A percentile compares a stretch with the other conserved stretches of the same genome.
phyloP scores from a whole-genome alignment of 495 filamentous ascomycete species.

The Talaromyces wortmannii region DNA sequence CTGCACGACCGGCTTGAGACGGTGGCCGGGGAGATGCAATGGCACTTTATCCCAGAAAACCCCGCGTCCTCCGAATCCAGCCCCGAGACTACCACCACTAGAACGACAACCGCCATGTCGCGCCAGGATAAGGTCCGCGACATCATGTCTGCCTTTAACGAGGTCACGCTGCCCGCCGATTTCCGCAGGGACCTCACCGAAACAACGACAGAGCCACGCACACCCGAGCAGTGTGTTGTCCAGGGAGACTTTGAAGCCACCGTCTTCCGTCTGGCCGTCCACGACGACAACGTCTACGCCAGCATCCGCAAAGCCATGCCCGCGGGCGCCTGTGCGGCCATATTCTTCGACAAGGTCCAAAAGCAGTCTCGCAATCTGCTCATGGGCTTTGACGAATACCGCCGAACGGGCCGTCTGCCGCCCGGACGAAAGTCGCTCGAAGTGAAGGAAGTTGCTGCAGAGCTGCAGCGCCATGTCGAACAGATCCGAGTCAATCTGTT shows the following conservation, averaged over 20 bases:
- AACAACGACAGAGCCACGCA: slow-evolving; percentile 11
- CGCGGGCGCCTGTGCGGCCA: slow-evolving; percentile 34
- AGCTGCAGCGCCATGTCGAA: slow-evolving; percentile 26
- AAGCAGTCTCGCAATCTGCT: slow-evolving; percentile 28
- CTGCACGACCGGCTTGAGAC: slow-evolving; percentile 27
- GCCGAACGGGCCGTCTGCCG: slow-evolving; percentile 22
- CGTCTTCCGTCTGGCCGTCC: slow-evolving; percentile 41
- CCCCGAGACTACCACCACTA: slow-evolving; percentile 13
- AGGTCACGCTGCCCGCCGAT: slow-evolving; percentile 35
- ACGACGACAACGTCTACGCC: slow-evolving; percentile 36
- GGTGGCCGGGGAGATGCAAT: slow-evolving; percentile 29
- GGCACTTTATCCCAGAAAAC: slow-evolving; percentile 22
- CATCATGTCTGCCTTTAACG: slow-evolving; percentile 43
- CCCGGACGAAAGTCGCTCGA: slow-evolving; percentile 14
- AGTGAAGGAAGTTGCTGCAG: slow-evolving; percentile 23
- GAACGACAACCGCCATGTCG: slow-evolving; percentile 17
- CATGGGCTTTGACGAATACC: slow-evolving; percentile 35
- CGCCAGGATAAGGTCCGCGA: slow-evolving; percentile 37
- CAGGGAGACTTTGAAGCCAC: slow-evolving; percentile 44
- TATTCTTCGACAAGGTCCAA: slow-evolving; percentile 41
- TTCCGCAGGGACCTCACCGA: slow-evolving; percentile 33
- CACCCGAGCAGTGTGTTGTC: slow-evolving; percentile 37
- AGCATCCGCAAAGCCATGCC: slow-evolving; percentile 43
- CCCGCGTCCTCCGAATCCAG: background rate
- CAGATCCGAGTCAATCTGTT: slow-evolving; percentile 29